Conservation (phyloP, 164 flowering plant genomes). For the Malania oleifera region DNA sequence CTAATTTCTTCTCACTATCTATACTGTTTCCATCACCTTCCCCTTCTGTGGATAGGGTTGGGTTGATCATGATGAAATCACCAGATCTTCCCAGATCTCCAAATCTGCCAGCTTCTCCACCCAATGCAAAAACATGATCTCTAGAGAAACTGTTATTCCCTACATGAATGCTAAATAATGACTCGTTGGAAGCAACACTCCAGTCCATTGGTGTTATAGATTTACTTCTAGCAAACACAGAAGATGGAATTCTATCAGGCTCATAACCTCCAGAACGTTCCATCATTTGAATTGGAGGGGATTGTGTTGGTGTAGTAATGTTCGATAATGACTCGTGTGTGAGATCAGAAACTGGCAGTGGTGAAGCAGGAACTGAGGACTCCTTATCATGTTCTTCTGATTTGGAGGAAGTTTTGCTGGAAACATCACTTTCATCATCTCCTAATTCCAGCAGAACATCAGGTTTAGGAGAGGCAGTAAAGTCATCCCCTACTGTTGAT, state of each 20-base stretch:
- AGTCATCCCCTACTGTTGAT: not conserved
- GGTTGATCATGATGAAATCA: conserved; percentile 21
- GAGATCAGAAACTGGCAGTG: conserved; percentile 16
- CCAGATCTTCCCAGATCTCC: conserved; percentile 26
- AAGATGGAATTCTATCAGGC: conserved; percentile 61
- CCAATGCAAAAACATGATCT: conserved; percentile 33
- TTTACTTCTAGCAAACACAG: conserved; percentile 46
- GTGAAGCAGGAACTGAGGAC: conserved; percentile 13
- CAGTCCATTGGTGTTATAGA: conserved; percentile 51
- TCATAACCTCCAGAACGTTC: conserved; percentile 37
- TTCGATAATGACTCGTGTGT: conserved; percentile 11
- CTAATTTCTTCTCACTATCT: conserved; percentile 6
- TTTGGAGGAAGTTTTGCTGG: conserved; percentile 10
- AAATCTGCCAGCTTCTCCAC: conserved; percentile 22
- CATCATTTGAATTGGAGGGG: conserved; percentile 67
- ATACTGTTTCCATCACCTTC: conserved; percentile 6
- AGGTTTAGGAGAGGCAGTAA: not conserved
- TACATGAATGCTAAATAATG: conserved; percentile 71
- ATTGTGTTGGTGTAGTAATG: conserved; percentile 18
- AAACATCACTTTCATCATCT: not conserved
- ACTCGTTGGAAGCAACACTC: conserved; percentile 90
- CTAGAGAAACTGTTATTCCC: conserved; percentile 63
- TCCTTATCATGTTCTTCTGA: conserved; percentile 13
- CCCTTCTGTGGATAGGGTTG: conserved; percentile 10
- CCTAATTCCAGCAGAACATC: not conserved